A percentile compares a stretch with the other conserved stretches of the same genome.
Evolutionary conservation across 2,329 filamentous ascomycete genomes (phyloP).

Genomic region (Beauveria varroae): DNA sequence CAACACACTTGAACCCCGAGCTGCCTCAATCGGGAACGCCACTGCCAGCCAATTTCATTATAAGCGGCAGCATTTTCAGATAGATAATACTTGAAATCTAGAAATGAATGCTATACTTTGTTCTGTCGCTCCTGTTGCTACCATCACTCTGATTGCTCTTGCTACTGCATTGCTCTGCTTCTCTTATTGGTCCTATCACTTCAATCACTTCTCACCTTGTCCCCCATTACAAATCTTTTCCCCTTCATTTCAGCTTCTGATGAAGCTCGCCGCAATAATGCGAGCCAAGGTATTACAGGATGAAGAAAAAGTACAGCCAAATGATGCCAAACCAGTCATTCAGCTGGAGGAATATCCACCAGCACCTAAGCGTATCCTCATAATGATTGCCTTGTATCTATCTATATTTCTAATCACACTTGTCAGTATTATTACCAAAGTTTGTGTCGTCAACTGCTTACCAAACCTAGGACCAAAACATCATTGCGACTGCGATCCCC

Average conservation of each 20-base stretch:
- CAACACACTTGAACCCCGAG: not conserved
- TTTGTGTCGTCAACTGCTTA: not conserved
- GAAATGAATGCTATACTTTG: too few relatives aligned
- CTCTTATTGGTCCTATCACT: too few relatives aligned
- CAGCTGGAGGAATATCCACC: not conserved
- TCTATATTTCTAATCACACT: constrained; percentile 42
- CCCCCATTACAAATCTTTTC: too few relatives aligned
- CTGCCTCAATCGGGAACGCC: not conserved
- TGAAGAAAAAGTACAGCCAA: not conserved
- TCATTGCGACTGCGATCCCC: constrained; percentile 31
- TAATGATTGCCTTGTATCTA: not conserved
- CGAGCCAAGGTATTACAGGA: not conserved
- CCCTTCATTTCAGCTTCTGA: too few relatives aligned
- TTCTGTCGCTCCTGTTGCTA: not conserved
- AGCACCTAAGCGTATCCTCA: not conserved
- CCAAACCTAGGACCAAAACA: constrained; percentile 24
- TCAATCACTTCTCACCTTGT: too few relatives aligned
- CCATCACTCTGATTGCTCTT: too few relatives aligned
- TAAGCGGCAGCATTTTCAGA: not conserved
- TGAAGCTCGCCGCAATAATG: not conserved
- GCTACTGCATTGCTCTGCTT: too few relatives aligned
- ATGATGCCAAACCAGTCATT: not conserved
- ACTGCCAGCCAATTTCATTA: not conserved
- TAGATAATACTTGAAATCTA: too few relatives aligned
- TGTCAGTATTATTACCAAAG: not conserved